Base-by-base conservation (phyloP, 176 grass and related monocot genomes). In the Cenchrus purpureus region DNA sequence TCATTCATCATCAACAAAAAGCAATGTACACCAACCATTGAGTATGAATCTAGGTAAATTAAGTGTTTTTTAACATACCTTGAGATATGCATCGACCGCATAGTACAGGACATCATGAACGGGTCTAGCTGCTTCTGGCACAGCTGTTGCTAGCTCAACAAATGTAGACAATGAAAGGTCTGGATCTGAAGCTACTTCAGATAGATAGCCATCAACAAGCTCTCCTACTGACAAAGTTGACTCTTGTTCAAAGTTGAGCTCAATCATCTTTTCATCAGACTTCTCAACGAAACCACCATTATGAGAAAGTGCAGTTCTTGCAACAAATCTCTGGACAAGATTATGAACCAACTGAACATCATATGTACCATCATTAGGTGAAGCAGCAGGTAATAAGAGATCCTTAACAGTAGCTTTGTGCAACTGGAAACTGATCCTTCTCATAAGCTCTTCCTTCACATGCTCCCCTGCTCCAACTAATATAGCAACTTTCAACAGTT, bases 11-110 rank as follows among this genome's bases (percentile, higher is more conserved):
- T 53, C 2, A 40, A 72, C 67, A 15, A 67, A 12, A 73, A 84
- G 40, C 34, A 66, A 64, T 58, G 48, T 63, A 28, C 31, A 34
- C 8, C 44, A 82, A 48, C 46, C 13, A 89, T 57, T 81, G 31
- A 77, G 49, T 46, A 53, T 65, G 17, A 53, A 78, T 58, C 48
- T 78, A 76, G 51, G 75, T 14, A 3, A 56, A 31, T 80, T 11
- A n/a, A n/a, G n/a, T n/a, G n/a, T 1, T 60, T 22, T 77, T 71
- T 34, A 83, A 69, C 71, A 71, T 92, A 99, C 97, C 97, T 94
- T 99, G 81, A 99, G 85, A 94, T 94, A 99, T 25, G 90, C 88
- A 85, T 99, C 97, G 68, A 99, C 93, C 1, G 97, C 97, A 6
- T 74, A 88, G 79, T 99, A 99, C 61, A 99, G 79, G 16, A 82